Base-by-base conservation (phyloP, 345 rosid genomes). In the Murraya paniculata region DNA sequence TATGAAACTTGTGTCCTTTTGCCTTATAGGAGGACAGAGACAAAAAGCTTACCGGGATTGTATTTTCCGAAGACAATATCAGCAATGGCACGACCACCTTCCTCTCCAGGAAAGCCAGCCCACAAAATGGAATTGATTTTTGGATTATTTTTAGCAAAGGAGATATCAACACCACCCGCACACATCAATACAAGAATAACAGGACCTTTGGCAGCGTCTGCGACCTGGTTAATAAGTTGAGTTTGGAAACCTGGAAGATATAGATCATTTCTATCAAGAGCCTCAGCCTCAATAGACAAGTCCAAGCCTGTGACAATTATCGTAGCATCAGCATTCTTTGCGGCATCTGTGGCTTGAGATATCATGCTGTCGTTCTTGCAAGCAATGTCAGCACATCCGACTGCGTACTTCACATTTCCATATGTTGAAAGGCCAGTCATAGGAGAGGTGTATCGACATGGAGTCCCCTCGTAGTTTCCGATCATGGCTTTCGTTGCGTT, bases 91-190 rank as follows among this genome's bases (percentile, higher is more conserved):
- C 3, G 82, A 5, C 94, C 96, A 11, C 96, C 98, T 66, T 85
- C 87, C 60, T 90, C 85, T 74, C 93, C 97, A 4, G 95, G 94
- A 30, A 85, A 88, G 48, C 94, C 94, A 14, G 83, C 94, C 92
- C 92, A 92, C 50, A 90, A 41, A 50, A 90, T 88, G 19, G 86
- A 80, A 0, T 73, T 30, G 24, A 90, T 81, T 11, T 85, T 86
- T 1, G 36, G 21, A 36, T 87, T 82, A 2, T 57, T 24, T 79
- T 82, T 83, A 19, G 87, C 87, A 24, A 87, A 92, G 0, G 86
- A 75, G 55, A 92, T 80, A 74, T 90, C 97, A 0, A 92, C 66
- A 1, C 89, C 85, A 18, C 91, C 94, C 0, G 84, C 94, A 1
- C 90, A 82, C 89, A 90, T 84, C 27, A 93, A 75, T 9, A 91